Conservation (phyloP, 164 flowering plant genomes). For the Annona squamosa region DNA sequence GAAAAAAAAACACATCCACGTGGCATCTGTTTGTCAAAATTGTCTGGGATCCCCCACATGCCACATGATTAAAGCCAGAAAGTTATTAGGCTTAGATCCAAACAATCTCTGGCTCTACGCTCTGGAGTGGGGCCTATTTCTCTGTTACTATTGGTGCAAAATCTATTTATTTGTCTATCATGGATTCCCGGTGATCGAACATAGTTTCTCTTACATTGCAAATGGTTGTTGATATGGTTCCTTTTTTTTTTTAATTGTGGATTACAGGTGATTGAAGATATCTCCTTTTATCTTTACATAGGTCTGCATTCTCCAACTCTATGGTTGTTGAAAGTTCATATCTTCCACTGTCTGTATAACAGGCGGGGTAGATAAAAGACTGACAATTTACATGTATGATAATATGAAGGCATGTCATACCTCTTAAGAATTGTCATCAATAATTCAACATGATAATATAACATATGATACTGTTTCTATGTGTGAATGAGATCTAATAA, state of each 20-base stretch:
- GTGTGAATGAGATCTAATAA: background rate
- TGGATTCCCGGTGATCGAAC: background rate
- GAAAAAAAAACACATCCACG: too few species aligned
- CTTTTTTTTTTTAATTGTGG: background rate
- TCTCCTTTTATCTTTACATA: constrained; percentile 30
- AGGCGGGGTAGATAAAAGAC: background rate
- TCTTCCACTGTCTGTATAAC: constrained; percentile 24
- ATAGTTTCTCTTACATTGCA: background rate
- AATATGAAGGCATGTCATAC: background rate
- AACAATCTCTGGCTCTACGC: background rate
- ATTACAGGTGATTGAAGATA: constrained; percentile 43
- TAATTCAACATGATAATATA: background rate
- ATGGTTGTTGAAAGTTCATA: constrained; percentile 26
- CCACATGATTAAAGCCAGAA: too few species aligned
- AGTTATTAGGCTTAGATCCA: background rate
- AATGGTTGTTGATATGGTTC: background rate
- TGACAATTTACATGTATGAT: background rate
- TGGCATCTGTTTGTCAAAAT: too few species aligned
- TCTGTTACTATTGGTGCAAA: background rate
- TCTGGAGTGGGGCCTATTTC: background rate
- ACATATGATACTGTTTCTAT: background rate
- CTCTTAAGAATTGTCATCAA: background rate
- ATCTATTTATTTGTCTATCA: background rate
- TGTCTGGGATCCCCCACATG: too few species aligned
- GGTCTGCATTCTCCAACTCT: constrained; percentile 27